These are phyloP conservation scores for Ricinus communis DNA, from an alignment of 345 rosid genomes.

Conservation along the genomic window DNA sequence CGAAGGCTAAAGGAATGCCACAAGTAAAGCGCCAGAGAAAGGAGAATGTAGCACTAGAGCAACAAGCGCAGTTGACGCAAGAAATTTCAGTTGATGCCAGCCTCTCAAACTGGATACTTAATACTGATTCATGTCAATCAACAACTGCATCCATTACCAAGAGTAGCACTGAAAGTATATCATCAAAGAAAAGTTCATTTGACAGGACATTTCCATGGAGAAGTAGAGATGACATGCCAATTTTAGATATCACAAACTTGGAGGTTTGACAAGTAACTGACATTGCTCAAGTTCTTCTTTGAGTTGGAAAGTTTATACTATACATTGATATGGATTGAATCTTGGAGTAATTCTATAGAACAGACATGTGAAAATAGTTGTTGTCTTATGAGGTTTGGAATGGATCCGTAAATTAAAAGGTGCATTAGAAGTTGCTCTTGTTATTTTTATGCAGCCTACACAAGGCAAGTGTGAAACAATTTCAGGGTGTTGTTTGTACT, in stretches of 20 bases:
- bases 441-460: conserved; percentile 4
- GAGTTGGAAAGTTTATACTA: too few relatives aligned
- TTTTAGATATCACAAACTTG: conserved; percentile 46
- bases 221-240: conserved; percentile 28
- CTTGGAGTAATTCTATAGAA: too few relatives aligned
- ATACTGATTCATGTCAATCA: conserved; percentile 15
- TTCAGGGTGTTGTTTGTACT: conserved; percentile 26
- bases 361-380: too few relatives aligned
- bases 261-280: conserved; percentile 15
- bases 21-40: conserved; percentile 24
- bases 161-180: conserved; percentile 19
- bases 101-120: conserved; percentile 31
- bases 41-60: conserved; percentile 23
- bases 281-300: neutral
- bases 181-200: conserved; percentile 14
- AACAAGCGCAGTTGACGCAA: conserved; percentile 17
- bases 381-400: too few relatives aligned
- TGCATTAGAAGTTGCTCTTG: conserved; percentile 19
- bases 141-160: conserved; percentile 14
- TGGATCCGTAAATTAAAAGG: too few relatives aligned
- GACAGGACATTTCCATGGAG: conserved; percentile 31
- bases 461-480: conserved; percentile 11
- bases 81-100: conserved; percentile 25
- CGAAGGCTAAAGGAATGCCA: conserved; percentile 18
- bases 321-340: neutral